Evolutionary conservation across 352 stramenopile species (phyloP).

Genomic region (Pythium aristosporum): DNA sequence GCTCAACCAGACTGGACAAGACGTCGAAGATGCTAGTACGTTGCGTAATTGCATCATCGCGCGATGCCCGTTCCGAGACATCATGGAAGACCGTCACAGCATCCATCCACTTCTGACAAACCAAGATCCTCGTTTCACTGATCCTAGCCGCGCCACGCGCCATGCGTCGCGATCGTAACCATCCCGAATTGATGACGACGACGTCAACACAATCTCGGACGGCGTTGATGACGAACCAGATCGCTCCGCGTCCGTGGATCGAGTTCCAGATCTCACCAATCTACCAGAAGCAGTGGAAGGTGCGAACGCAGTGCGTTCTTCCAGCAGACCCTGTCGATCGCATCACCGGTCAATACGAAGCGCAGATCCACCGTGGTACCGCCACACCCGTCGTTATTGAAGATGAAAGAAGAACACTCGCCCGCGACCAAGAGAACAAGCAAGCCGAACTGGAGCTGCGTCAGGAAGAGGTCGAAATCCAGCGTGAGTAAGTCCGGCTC

Average conservation of each 20-base stretch:
- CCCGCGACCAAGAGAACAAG: constrained; percentile 4
- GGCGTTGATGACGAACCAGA: too few species aligned
- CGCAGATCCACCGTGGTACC: too few species aligned
- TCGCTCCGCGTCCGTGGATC: too few species aligned
- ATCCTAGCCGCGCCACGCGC: too few species aligned
- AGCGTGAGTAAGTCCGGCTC: too few species aligned
- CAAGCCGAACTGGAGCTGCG: background rate
- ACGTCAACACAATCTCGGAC: too few species aligned
- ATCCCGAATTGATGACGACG: too few species aligned
- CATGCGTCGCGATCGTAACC: background rate
- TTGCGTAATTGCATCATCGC: constrained; percentile 16
- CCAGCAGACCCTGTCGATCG: too few species aligned
- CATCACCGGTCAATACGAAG: background rate
- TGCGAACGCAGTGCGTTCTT: too few species aligned
- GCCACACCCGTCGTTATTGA: constrained; percentile 4
- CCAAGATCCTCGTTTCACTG: too few species aligned
- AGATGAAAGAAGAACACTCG: constrained; percentile 7
- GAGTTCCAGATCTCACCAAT: too few species aligned
- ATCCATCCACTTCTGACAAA: background rate
- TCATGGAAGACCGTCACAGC: constrained; percentile 19
- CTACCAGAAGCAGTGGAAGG: too few species aligned
- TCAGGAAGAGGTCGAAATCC: background rate
- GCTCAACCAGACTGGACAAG: constrained; percentile 24
- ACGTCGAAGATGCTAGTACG: constrained; percentile 18
- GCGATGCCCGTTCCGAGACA: constrained; percentile 9